phyloP scores from a whole-genome alignment of 371 early-diverging fungal species.

The Mucor indicus region DNA sequence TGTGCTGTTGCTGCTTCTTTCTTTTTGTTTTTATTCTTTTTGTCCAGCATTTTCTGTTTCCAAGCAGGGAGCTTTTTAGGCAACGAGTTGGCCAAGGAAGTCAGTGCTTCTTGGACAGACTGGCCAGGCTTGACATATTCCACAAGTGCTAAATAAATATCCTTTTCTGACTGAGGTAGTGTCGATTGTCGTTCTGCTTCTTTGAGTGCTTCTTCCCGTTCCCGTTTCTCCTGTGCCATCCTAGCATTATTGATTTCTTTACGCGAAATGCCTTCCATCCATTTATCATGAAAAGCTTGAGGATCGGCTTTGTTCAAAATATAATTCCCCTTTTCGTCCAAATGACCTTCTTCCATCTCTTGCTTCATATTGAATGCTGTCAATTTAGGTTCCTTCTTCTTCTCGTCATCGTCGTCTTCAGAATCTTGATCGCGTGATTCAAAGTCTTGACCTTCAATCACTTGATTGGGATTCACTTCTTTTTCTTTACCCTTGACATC shows the following conservation, averaged over 20 bases:
- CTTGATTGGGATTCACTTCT: slow-evolving; percentile 20
- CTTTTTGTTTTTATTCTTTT: slow-evolving; percentile 58
- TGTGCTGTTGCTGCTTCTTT: slow-evolving; percentile 1
- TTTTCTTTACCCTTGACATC: slow-evolving; percentile 14
- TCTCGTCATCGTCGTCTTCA: slow-evolving; percentile 48
- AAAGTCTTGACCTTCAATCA: slow-evolving; percentile 58
- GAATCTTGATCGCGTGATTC: slow-evolving; percentile 44
- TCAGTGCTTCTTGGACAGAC: slow-evolving; percentile 64
- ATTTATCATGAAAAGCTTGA: slow-evolving; percentile 81
- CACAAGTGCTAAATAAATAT: slow-evolving; percentile 60
- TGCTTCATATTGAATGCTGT: slow-evolving; percentile 89
- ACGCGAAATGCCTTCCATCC: slow-evolving; percentile 80
- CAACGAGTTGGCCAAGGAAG: slow-evolving; percentile 55
- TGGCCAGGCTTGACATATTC: slow-evolving; percentile 71
- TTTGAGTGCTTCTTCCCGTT: slow-evolving; percentile 44
- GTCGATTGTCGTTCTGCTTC: slow-evolving; percentile 50
- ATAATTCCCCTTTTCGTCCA: slow-evolving; percentile 85
- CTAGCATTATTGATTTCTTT: slow-evolving; percentile 75
- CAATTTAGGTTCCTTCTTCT: slow-evolving; percentile 54
- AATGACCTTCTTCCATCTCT: slow-evolving; percentile 83
- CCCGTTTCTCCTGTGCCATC: slow-evolving; percentile 65
- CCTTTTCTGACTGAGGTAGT: slow-evolving; percentile 44
- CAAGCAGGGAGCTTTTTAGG: slow-evolving; percentile 53
- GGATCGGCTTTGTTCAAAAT: slow-evolving; percentile 78
- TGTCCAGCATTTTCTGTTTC: slow-evolving; percentile 54